Percentiles rank a stretch among this genome's conserved stretches.
These are phyloP conservation scores for Prunus dulcis DNA, from an alignment of 306 rosid genomes.

Conservation along the genomic window DNA sequence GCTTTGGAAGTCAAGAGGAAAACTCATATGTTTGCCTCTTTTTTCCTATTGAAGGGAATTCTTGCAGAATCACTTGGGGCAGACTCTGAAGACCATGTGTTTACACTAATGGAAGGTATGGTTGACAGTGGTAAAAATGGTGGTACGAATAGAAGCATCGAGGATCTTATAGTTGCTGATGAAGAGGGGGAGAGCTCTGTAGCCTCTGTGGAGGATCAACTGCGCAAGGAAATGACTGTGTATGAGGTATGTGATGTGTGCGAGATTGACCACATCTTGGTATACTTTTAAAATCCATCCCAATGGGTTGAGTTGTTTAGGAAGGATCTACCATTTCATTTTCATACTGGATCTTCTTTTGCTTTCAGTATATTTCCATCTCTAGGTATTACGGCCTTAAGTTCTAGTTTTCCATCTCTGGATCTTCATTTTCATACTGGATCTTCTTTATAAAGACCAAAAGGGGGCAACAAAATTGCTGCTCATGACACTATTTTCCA, in stretches of 20 bases:
- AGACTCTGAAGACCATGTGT: slow-evolving; percentile 55
- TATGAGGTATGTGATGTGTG: slow-evolving; percentile 59
- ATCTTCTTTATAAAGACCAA: too few relatives aligned
- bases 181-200: slow-evolving; percentile 85
- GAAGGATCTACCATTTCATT: neutral
- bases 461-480: too few relatives aligned
- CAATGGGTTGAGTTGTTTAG: too few relatives aligned
- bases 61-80: slow-evolving; percentile 57
- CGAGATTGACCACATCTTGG: neutral
- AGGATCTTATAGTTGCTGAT: slow-evolving; percentile 75
- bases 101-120: slow-evolving; percentile 60
- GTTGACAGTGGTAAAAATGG: slow-evolving; percentile 59
- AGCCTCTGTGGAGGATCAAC: slow-evolving; percentile 83
- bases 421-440: too few relatives aligned
- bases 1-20: slow-evolving; percentile 18
- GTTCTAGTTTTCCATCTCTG: neutral
- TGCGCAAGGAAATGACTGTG: slow-evolving; percentile 84
- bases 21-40: slow-evolving; percentile 9
- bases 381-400: neutral
- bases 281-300: neutral
- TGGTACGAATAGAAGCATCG: slow-evolving; percentile 46
- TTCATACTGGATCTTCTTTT: too few relatives aligned
- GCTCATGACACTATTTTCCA: neutral
- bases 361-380: neutral
- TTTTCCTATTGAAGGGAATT: slow-evolving; percentile 52